phyloP scores from a whole-genome alignment of 2,329 filamentous ascomycete genomes.

The Stagonosporopsis rhizophila region DNA sequence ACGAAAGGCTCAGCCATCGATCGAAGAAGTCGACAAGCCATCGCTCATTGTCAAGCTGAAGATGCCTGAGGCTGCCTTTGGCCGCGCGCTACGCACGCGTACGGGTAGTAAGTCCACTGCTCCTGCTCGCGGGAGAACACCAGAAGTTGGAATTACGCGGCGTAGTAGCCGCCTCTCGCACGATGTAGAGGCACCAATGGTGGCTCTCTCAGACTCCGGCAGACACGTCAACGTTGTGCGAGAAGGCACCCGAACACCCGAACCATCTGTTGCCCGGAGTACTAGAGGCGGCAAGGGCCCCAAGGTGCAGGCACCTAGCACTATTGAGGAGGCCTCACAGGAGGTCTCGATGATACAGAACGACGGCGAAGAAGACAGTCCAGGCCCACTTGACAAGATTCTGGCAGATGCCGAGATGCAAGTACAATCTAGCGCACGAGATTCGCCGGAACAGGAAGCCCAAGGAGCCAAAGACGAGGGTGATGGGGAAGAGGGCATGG shows the following conservation, averaged over 20 bases:
- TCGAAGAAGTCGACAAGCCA: constrained; percentile 38
- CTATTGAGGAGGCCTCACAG: constrained; percentile 62
- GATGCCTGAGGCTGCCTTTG: constrained; percentile 37
- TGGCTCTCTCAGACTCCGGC: constrained; percentile 66
- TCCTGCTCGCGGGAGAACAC: constrained; percentile 46
- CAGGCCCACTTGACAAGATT: constrained; percentile 42
- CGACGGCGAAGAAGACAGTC: constrained; percentile 35
- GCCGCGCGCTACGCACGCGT: constrained; percentile 46
- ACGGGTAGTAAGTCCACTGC: constrained; percentile 49
- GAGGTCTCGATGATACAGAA: constrained; percentile 53
- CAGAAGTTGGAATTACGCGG: constrained; percentile 51
- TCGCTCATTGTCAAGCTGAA: constrained; percentile 53
- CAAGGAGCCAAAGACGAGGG: constrained; percentile 42
- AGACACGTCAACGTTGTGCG: constrained; percentile 63
- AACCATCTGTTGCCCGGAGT: constrained; percentile 54
- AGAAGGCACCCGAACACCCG: constrained; percentile 60
- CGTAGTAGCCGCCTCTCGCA: constrained; percentile 67
- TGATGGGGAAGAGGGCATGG: constrained; percentile 40
- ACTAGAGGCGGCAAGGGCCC: constrained; percentile 57
- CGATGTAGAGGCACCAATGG: constrained; percentile 62
- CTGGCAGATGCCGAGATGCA: constrained; percentile 48
- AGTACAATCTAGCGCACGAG: constrained; percentile 44
- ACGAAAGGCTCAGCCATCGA: constrained; percentile 34
- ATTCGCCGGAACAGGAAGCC: constrained; percentile 40
- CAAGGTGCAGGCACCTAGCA: constrained; percentile 55